A percentile compares a stretch with the other conserved stretches of the same genome.
phyloP scores from a whole-genome alignment of 2,329 filamentous ascomycete genomes.

The Colletotrichum zoysiae region DNA sequence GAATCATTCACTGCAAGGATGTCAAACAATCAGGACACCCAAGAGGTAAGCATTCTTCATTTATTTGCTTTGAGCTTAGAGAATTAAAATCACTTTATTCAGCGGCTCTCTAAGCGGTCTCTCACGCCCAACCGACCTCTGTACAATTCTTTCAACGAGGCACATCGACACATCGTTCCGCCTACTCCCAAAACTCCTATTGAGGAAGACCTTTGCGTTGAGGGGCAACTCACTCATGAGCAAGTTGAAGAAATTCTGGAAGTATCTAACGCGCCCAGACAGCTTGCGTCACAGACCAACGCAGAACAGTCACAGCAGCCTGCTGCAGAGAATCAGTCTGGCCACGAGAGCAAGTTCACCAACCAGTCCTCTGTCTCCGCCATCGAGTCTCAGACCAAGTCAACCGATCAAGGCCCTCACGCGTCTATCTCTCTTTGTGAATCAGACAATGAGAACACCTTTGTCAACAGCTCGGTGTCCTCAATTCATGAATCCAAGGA shows the following conservation, averaged over 20 bases:
- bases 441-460: constrained; percentile 25
- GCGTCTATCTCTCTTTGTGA: background rate
- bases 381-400: constrained; percentile 11
- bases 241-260: constrained; percentile 32
- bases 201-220: constrained; percentile 9
- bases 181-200: constrained; percentile 16
- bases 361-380: constrained; percentile 6
- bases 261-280: constrained; percentile 1
- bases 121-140: constrained; percentile 38
- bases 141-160: constrained; percentile 38
- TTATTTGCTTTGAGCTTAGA: background rate
- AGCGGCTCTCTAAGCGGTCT: constrained; percentile 34
- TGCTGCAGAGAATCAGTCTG: background rate
- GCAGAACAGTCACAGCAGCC: background rate
- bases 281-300: background rate
- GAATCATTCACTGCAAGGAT: background rate
- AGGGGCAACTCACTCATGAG: constrained; percentile 19
- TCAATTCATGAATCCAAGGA: constrained; percentile 7
- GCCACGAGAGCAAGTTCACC: constrained; percentile 1
- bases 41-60: constrained; percentile 6
- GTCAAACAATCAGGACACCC: background rate
- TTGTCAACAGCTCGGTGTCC: constrained; percentile 20
- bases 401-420: constrained; percentile 2
- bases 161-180: constrained; percentile 37
- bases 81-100: background rate